Conservation (phyloP, 257 asterid genomes). For the Plantago major region DNA sequence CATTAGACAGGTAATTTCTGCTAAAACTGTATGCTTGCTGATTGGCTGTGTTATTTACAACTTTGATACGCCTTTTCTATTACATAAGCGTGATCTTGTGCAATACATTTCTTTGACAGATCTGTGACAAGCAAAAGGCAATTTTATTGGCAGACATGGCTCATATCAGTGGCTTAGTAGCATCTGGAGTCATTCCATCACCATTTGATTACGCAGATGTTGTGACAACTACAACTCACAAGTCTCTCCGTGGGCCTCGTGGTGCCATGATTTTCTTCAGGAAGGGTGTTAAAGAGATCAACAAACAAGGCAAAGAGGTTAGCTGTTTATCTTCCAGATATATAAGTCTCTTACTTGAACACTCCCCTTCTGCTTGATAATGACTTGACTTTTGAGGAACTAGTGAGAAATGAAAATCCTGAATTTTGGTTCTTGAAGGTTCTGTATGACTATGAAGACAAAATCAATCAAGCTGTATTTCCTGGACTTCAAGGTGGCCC, state of each 20-base stretch:
- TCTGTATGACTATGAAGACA: constrained; percentile 85
- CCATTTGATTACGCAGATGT: constrained; percentile 95
- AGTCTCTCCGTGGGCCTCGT: constrained; percentile 95
- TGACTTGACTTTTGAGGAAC: no score
- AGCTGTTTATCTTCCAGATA: constrained; percentile 10
- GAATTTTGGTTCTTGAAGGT: constrained; percentile 39
- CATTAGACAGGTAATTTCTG: constrained; percentile 60
- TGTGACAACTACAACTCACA: constrained; percentile 97
- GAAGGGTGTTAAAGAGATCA: constrained; percentile 89
- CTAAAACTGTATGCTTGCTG: background rate
- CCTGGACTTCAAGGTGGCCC: constrained; percentile 99
- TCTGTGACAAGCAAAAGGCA: constrained; percentile 63
- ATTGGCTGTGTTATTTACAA: background rate
- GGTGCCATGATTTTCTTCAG: constrained; percentile 98
- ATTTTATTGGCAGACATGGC: constrained; percentile 58
- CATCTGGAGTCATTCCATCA: constrained; percentile 55
- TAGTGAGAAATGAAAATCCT: no score
- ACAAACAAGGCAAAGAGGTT: constrained; percentile 95
- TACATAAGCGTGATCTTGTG: constrained; percentile 16
- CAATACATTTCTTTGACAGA: constrained; percentile 40
- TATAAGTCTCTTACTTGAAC: background rate
- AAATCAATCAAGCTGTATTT: constrained; percentile 94
- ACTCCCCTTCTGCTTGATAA: background rate
- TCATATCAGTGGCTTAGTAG: constrained; percentile 57
- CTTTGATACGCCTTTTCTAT: background rate